Evolutionary conservation across 345 rosid species (phyloP).

Genomic region (Citrus medica): DNA sequence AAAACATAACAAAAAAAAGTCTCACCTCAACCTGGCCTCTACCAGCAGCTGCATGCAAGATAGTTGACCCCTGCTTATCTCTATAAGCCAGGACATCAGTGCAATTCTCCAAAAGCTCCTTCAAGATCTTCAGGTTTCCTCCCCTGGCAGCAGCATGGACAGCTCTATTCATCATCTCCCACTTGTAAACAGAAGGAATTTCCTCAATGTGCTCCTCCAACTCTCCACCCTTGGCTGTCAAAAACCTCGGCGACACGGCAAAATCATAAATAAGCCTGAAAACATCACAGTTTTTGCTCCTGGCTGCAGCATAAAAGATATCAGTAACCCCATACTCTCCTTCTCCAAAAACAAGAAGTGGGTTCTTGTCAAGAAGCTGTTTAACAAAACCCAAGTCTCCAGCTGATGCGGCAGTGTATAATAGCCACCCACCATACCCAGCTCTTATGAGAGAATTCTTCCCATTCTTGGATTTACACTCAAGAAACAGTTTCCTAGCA

Average conservation of each 20-base stretch:
- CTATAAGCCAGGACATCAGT: conserved; percentile 54
- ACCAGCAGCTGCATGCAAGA: conserved; percentile 91
- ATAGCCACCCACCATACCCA: conserved; percentile 89
- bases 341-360: conserved; percentile 84
- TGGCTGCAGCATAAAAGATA: conserved; percentile 78
- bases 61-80: conserved; percentile 74
- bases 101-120: conserved; percentile 49
- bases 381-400: conserved; percentile 69
- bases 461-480: conserved; percentile 53
- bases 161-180: conserved; percentile 85
- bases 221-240: conserved; percentile 38
- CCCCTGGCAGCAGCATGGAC: conserved; percentile 91
- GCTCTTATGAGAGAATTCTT: conserved; percentile 63
- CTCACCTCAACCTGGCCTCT: conserved; percentile 77
- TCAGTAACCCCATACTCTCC: conserved; percentile 96
- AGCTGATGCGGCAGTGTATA: conserved; percentile 95
- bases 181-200: conserved; percentile 55
- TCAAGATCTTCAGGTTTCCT: conserved; percentile 57
- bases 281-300: conserved; percentile 60
- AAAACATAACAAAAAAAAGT: background rate
- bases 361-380: conserved; percentile 64
- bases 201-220: conserved; percentile 59
- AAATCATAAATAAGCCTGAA: conserved; percentile 70
- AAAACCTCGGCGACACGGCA: conserved; percentile 62
- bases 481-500: conserved; percentile 60